Base-by-base conservation (phyloP, 148 eudicot genomes). In the Simmondsia chinensis region DNA sequence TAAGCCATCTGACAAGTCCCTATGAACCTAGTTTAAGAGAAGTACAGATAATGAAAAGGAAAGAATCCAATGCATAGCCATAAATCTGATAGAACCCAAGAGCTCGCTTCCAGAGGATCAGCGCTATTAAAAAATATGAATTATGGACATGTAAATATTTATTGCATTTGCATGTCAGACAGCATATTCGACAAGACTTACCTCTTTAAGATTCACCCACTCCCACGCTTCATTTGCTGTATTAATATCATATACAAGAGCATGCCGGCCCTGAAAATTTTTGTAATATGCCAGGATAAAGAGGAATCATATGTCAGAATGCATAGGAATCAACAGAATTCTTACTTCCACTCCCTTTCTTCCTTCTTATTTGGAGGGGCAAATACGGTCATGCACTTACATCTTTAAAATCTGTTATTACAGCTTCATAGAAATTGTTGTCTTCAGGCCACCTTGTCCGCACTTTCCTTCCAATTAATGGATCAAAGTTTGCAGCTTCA, bases 401-500 rank as follows among this genome's bases (percentile, higher is more conserved):
- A 29, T 46, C 52, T 45, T 74, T 54, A 38, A 48, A 74, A 52
- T 78, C 85, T 10, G 66, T 60, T 46, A 78, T 74, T 25, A 70
- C 48, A 39, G 80, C 85, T 64, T 74, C 80, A 23, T 74, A 74
- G 59, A 78, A 78, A 42, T 64, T 66, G 31, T 74, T 74, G 39
- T 78, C 85, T 39, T 70, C 80, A 16, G 74, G 77, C 80, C 85
- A 71, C 51, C 80, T 60, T 11, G 73, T 73, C 85, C 85, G 74
- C 25, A 78, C 80, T 71, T 62, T 73, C 51, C 61, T 63, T 34
- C 85, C 85, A 50, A 78, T 61, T 40, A 71, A 53, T 18, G 73
- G 74, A 56, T 73, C 68, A 33, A 38, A 48, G 50, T 60, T 73
- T 41, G 64, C 40, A 30, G 73, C 43, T 46, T 70, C 63, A 51